Evolutionary conservation across 768 basidiomycete species (phyloP), one percentile per base, ranked within the genome.

Genomic region (Suillus weaverae): DNA sequence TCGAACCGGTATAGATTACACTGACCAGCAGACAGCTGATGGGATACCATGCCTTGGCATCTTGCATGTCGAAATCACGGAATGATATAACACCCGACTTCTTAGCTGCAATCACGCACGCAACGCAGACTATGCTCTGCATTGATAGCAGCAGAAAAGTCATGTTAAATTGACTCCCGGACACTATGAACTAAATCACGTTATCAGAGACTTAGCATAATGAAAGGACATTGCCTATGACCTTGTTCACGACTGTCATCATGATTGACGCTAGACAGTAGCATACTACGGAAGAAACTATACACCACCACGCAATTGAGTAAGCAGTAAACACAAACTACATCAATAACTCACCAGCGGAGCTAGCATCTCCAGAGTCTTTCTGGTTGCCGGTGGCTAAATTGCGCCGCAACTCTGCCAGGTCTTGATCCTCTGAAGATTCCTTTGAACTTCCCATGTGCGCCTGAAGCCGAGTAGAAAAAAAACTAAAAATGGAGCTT

Each of bases 191-290:
- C 92, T 98, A 70, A 41, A 56, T 30, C 39, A 55, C 11, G 33
- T 22, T 41, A 70, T 64, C 69, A 62, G 53, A 39, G 14, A 20
- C 4, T 33, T 20, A 35, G 5, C 60, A 41, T 2, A 18, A 32
- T 32, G 6, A 7, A 41, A 20, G 22, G 36, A 32, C 11, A 3
- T 13, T 30, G n/a, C 26, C 26, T 41, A 20, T 64, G 66, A 94
- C 96, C 84, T 98, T 98, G 82, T 98, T 98, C 67, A 97, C 87
- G 53, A 99, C 84, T 0, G 97, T 99, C 97, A 99, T 99, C 56
- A 96, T 78, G 68, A 99, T 97, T 1, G 93, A 95, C 1, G 96
- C 94, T 16, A 91, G 65, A 73, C 97, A 99, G 75, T 98, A 99
- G 72, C 90, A 91, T 64, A 89, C 67, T 67, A 98, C 91, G 39